These are phyloP conservation scores for Beauveria sp. DNA, from an alignment of 2,329 filamentous ascomycete species.

Conservation along the genomic window DNA sequence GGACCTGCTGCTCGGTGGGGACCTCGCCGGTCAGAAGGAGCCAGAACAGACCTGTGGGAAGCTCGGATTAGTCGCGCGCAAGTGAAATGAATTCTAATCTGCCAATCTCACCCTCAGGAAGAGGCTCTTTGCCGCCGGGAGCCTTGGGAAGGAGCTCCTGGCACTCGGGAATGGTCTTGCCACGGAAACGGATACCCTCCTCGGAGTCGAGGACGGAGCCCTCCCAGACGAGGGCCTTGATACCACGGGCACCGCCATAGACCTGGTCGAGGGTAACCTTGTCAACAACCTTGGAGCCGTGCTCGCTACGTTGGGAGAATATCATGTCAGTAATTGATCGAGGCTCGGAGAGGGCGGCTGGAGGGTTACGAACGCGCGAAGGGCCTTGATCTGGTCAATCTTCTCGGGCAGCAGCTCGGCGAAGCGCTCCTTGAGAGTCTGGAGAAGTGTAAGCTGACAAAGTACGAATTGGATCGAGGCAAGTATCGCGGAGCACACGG, in stretches of 20 bases:
- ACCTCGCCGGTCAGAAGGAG: constrained; percentile 97
- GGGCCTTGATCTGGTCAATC: constrained; percentile 98
- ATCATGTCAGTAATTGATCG: constrained; percentile 8
- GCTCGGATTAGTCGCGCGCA: constrained; percentile 1
- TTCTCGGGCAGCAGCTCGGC: constrained; percentile 91
- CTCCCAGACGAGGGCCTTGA: constrained; percentile 99
- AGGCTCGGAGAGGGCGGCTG: background rate
- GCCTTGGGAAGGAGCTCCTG: constrained; percentile 96
- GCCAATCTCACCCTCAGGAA: constrained; percentile 68
- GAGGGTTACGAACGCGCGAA: constrained; percentile 68
- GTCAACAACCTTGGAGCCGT: constrained; percentile 90
- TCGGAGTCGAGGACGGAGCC: constrained; percentile 95
- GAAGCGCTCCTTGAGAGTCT: constrained; percentile 98
- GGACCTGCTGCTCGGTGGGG: constrained; percentile 95
- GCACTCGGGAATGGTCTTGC: constrained; percentile 98
- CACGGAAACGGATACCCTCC: constrained; percentile 98
- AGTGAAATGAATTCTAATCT: background rate
- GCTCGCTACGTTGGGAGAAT: constrained; percentile 54
- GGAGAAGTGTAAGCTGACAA: constrained; percentile 13
- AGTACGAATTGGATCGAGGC: background rate
- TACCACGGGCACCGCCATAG: constrained; percentile 97
- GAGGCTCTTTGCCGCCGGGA: constrained; percentile 90
- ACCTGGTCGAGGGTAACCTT: constrained; percentile 99
- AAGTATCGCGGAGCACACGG: constrained; percentile 22
- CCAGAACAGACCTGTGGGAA: constrained; percentile 81